Percentiles rank a stretch among this genome's conserved stretches.
Evolutionary conservation across 2,329 filamentous ascomycete genomes (phyloP).

Genomic region (Setomelanomma holmii): DNA sequence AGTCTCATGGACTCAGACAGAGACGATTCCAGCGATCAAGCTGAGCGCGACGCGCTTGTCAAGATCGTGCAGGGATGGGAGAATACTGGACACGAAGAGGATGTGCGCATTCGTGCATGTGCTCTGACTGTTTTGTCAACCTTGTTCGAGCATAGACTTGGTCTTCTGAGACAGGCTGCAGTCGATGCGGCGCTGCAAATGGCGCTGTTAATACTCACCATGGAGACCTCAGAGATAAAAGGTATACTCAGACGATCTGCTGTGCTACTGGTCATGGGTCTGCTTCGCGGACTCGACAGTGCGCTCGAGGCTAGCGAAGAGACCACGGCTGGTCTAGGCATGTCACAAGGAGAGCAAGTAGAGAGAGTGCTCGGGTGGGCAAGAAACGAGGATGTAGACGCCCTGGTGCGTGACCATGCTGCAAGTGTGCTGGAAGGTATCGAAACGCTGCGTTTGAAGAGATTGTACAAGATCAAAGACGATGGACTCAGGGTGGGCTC

Average conservation of each 20-base stretch:
- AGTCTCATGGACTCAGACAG: conserved; percentile 41
- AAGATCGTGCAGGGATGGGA: conserved; percentile 73
- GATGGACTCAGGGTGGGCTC: conserved; percentile 26
- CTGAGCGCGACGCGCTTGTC: conserved; percentile 59
- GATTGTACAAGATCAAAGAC: conserved; percentile 52
- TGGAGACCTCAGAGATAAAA: conserved; percentile 67
- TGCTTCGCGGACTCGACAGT: conserved; percentile 66
- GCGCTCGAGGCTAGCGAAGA: conserved; percentile 50
- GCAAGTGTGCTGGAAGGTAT: conserved; percentile 71
- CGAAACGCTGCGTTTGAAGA: conserved; percentile 66
- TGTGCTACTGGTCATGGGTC: conserved; percentile 67
- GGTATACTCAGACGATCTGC: conserved; percentile 73
- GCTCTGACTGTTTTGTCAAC: conserved; percentile 70
- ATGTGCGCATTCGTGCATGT: conserved; percentile 73
- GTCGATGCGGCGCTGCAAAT: conserved; percentile 65
- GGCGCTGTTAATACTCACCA: conserved; percentile 66
- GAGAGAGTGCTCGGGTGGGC: conserved; percentile 68
- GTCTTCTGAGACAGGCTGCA: conserved; percentile 50
- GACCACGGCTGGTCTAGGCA: conserved; percentile 61
- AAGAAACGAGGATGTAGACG: conserved; percentile 71
- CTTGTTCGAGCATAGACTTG: conserved; percentile 62
- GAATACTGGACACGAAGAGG: conserved; percentile 68
- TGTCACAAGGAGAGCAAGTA: conserved; percentile 67
- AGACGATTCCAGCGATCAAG: conserved; percentile 34
- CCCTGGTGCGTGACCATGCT: conserved; percentile 71